These are phyloP conservation scores for Malassezia arunalokei DNA, from an alignment of 1,284 basidiomycete species.

Conservation along the genomic window DNA sequence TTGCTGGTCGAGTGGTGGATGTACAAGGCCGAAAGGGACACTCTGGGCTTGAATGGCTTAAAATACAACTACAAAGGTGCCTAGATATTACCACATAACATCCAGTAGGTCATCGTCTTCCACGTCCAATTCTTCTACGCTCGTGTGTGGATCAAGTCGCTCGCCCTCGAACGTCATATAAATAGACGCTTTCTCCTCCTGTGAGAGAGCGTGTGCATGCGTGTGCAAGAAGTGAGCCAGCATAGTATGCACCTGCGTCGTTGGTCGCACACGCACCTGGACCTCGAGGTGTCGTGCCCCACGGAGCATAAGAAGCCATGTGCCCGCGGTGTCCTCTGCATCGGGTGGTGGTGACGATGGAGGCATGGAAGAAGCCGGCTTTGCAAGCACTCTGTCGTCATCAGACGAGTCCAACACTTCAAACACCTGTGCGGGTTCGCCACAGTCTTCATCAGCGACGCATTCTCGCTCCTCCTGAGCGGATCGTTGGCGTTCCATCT, in stretches of 20 bases:
- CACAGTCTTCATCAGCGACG: slow-evolving; percentile 3
- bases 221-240: slow-evolving; percentile 18
- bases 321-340: slow-evolving; percentile 3
- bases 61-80: slow-evolving; percentile 43
- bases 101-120: slow-evolving; percentile 21
- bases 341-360: background rate
- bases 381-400: background rate
- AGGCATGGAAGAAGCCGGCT: background rate
- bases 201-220: slow-evolving; percentile 6
- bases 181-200: background rate
- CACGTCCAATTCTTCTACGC: slow-evolving; percentile 21
- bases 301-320: slow-evolving; percentile 18
- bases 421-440: background rate
- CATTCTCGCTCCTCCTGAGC: slow-evolving; percentile 11
- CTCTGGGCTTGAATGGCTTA: slow-evolving; percentile 28
- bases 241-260: slow-evolving; percentile 20
- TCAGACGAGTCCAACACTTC: slow-evolving; percentile 15
- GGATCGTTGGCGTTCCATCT: slow-evolving; percentile 9
- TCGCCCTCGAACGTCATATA: slow-evolving; percentile 20
- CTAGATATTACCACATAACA: slow-evolving; percentile 17
- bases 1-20: slow-evolving; percentile 30
- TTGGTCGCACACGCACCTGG: slow-evolving; percentile 20
- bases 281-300: slow-evolving; percentile 15
- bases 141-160: slow-evolving; percentile 3
- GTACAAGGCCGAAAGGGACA: slow-evolving; percentile 24